Base-by-base conservation (phyloP, 768 basidiomycete genomes). In the Tremella mesenterica region DNA sequence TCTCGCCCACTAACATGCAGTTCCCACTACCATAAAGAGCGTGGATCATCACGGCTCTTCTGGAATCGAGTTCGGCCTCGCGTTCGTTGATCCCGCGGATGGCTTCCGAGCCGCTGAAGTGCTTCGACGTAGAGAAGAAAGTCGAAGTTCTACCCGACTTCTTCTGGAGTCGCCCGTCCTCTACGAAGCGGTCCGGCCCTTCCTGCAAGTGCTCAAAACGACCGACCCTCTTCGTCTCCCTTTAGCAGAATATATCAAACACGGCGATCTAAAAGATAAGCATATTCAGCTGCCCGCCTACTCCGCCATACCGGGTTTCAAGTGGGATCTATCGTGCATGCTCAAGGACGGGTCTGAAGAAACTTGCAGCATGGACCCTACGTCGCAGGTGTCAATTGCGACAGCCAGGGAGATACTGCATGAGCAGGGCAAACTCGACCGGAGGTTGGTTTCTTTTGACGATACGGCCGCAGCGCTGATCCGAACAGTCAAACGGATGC, bases 141-240 rank as follows among this genome's bases (percentile, higher is more conserved):
- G 41, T 7, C 16, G 14, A 18, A 31, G 18, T 21, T 31, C 28
- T 13, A 58, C 34, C 27, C 48, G 50, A 13, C 18, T 54, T 27
- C 33, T 56, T 21, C 23, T 59, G 36, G 58, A 59, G 31, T 41
- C 46, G 0, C 77, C 80, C 0, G 79, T 85, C 52, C 79, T 86
- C 79, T 85, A 79, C 54, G 84, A 84, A 54, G 75, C 82, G 0
- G 78, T 83, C 29, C 76, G 82, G 6, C 85, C 85, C 0, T 86
- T 86, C 73, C 75, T 86, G 13, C 77, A 83, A 53, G 77, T 80
- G 0, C 75, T 86, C 3, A 76, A 80, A 56, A 48, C 52, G 18
- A 71, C 74, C 1, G 83, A 82, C 50, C 83, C 85, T 0, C 78
- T 79, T 44, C 66, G 72, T 1, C 54, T 86, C 6, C 84, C 83